These are phyloP conservation scores for Verticillium albo-atrum DNA, from an alignment of 2,329 filamentous ascomycete species.

Conservation along the genomic window DNA sequence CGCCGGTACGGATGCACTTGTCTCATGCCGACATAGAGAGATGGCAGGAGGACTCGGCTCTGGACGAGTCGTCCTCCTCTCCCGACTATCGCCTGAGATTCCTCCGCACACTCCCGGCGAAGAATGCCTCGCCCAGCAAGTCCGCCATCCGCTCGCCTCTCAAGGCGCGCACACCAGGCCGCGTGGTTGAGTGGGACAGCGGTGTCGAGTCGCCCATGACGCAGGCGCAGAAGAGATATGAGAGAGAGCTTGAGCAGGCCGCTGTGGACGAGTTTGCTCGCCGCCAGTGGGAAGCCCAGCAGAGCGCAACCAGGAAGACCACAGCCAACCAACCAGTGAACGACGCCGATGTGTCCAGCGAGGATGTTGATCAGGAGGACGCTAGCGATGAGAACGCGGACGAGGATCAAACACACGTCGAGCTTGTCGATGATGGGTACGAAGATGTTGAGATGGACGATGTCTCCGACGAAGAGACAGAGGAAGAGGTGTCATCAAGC, in stretches of 20 bases:
- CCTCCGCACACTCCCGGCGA: slow-evolving; percentile 45
- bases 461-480: not conserved
- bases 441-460: slow-evolving; percentile 1
- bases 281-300: not conserved
- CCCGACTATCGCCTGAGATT: slow-evolving; percentile 30
- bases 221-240: slow-evolving; percentile 25
- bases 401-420: slow-evolving; percentile 4
- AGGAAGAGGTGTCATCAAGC: not conserved
- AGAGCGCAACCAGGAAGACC: not conserved
- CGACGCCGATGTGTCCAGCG: slow-evolving; percentile 4
- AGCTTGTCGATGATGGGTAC: not conserved
- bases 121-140: slow-evolving; percentile 50
- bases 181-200: slow-evolving; percentile 54
- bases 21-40: slow-evolving; percentile 34
- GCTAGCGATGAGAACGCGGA: not conserved
- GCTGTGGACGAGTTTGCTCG: not conserved
- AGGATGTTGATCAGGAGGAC: not conserved
- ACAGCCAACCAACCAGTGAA: not conserved
- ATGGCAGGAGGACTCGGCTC: slow-evolving; percentile 35
- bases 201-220: slow-evolving; percentile 42
- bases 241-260: slow-evolving; percentile 1
- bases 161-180: slow-evolving; percentile 53
- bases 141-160: slow-evolving; percentile 53
- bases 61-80: slow-evolving; percentile 30
- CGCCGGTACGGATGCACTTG: slow-evolving; percentile 5